Evolutionary conservation across 2,329 filamentous ascomycete genomes (phyloP).

Genomic region (Alternaria ventricosa): DNA sequence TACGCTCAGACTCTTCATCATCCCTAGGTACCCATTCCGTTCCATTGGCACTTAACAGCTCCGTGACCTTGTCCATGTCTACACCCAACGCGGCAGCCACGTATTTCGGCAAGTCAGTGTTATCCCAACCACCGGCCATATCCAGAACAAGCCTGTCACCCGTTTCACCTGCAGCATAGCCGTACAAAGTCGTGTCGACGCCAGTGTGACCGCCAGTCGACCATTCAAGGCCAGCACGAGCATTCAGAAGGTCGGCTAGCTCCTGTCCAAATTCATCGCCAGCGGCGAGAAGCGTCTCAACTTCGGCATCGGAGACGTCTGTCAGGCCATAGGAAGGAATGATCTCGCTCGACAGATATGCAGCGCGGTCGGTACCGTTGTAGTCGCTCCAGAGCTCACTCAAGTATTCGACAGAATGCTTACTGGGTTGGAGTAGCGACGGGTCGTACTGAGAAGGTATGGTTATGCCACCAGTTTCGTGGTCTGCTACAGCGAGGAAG

Average conservation of each 20-base stretch:
- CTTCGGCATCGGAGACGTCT: slow-evolving; percentile 28
- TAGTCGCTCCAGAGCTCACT: slow-evolving; percentile 34
- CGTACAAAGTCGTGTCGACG: slow-evolving; percentile 48
- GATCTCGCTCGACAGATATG: slow-evolving; percentile 30
- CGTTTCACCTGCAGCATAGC: slow-evolving; percentile 36
- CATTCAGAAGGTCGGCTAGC: slow-evolving; percentile 35
- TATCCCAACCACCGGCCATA: slow-evolving; percentile 34
- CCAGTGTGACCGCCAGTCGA: slow-evolving; percentile 48
- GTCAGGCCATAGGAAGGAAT: slow-evolving; percentile 42
- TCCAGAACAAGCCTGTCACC: slow-evolving; percentile 22
- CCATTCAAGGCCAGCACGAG: slow-evolving; percentile 42
- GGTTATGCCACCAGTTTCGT: slow-evolving; percentile 52
- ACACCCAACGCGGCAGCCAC: slow-evolving; percentile 25
- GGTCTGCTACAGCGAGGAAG: slow-evolving; percentile 51
- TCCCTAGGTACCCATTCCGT: slow-evolving; percentile 18
- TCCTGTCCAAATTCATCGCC: slow-evolving; percentile 33
- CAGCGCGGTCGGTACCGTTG: slow-evolving; percentile 39
- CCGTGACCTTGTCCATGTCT: slow-evolving; percentile 26
- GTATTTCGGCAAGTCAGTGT: slow-evolving; percentile 29
- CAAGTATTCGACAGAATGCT: slow-evolving; percentile 43
- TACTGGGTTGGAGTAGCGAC: slow-evolving; percentile 36
- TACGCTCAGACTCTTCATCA: neutral
- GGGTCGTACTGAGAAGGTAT: slow-evolving; percentile 48
- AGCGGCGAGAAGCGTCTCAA: slow-evolving; percentile 34
- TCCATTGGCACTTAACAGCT: slow-evolving; percentile 22